Percentiles rank a stretch among this genome's conserved stretches.
Evolutionary conservation across 805 yeast genomes (phyloP).

Genomic region (Cyberlindnera maritima): DNA sequence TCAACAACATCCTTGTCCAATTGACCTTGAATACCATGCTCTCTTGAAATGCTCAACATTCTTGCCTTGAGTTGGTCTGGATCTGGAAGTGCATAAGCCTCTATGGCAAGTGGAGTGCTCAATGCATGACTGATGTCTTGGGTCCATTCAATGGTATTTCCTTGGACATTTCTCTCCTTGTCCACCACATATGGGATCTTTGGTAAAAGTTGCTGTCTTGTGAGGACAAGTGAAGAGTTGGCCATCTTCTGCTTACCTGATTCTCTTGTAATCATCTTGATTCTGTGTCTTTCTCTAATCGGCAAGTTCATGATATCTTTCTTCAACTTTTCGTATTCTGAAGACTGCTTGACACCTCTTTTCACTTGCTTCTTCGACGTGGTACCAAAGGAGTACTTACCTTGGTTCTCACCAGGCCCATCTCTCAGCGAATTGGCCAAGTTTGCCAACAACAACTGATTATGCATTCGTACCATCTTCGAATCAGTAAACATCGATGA

Average conservation of each 20-base stretch:
- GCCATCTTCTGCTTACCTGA: slow-evolving; percentile 75
- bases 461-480: slow-evolving; percentile 58
- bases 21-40: slow-evolving; percentile 82
- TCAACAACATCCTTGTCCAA: slow-evolving; percentile 80
- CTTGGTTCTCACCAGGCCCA: slow-evolving; percentile 51
- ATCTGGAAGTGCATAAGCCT: slow-evolving; percentile 81
- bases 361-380: slow-evolving; percentile 42
- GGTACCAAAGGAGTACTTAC: slow-evolving; percentile 19
- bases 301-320: slow-evolving; percentile 86
- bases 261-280: slow-evolving; percentile 79
- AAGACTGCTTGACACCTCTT: slow-evolving; percentile 50
- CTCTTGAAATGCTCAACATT: slow-evolving; percentile 81
- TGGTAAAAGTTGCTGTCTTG: slow-evolving; percentile 61
- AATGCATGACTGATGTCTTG: slow-evolving; percentile 88
- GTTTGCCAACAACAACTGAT: slow-evolving; percentile 75
- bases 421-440: slow-evolving; percentile 82
- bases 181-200: slow-evolving; percentile 70
- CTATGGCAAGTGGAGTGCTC: slow-evolving; percentile 76
- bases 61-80: slow-evolving; percentile 61
- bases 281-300: slow-evolving; percentile 77
- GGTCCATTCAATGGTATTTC: slow-evolving; percentile 75
- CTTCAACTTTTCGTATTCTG: slow-evolving; percentile 80
- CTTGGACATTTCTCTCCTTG: slow-evolving; percentile 26
- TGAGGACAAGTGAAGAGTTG: slow-evolving; percentile 64
- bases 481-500: slow-evolving; percentile 45